Percentiles rank a stretch among this genome's conserved stretches.
Conservation (phyloP, 306 rosid genomes). For the Trifolium fragiferum region DNA sequence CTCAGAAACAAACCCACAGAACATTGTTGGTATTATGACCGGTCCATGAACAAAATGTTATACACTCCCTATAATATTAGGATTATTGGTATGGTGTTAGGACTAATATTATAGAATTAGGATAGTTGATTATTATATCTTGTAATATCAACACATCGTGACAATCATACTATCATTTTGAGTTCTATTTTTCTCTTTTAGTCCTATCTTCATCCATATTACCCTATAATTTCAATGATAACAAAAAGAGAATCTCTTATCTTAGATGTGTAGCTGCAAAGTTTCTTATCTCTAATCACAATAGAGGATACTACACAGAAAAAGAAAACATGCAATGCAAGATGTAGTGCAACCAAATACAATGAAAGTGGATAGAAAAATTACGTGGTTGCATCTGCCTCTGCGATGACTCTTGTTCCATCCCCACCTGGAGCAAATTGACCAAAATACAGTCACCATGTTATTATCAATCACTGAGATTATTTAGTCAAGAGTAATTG, state of each 20-base stretch:
- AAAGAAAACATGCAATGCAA: conserved; percentile 37
- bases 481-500: conserved; percentile 8
- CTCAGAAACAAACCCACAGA: background rate
- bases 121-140: background rate
- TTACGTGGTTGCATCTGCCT: conserved; percentile 96
- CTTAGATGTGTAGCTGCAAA: conserved; percentile 24
- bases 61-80: background rate
- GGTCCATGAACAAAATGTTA: background rate
- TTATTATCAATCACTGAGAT: conserved; percentile 30
- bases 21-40: background rate
- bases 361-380: conserved; percentile 34
- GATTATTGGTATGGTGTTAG: background rate
- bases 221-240: background rate
- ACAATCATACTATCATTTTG: background rate
- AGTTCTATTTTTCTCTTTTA: conserved; percentile 9
- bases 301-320: conserved; percentile 3
- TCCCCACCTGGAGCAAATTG: conserved; percentile 67
- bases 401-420: conserved; percentile 58
- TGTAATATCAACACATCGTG: background rate
- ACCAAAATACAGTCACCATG: conserved; percentile 41
- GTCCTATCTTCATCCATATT: background rate
- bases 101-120: background rate
- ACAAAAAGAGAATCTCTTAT: conserved; percentile 20
- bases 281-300: conserved; percentile 14
- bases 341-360: conserved; percentile 16